Conservation (phyloP, 306 rosid genomes). For the Vigna mungo region DNA sequence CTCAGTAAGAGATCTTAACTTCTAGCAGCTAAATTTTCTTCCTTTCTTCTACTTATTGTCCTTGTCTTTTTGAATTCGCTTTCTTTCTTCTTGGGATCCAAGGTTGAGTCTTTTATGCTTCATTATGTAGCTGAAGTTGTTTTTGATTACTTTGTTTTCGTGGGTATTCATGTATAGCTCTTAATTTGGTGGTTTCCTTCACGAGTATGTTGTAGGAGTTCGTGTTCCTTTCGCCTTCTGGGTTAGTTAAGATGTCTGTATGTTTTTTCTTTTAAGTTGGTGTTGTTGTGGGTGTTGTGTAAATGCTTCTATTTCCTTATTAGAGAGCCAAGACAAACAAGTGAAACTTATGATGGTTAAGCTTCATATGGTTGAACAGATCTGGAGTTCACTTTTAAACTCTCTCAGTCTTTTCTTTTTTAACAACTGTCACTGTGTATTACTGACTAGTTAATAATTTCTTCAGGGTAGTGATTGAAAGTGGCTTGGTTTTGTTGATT, state of each 20-base stretch:
- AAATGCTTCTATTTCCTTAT: constrained; percentile 10
- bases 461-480: background rate
- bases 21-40: constrained; percentile 12
- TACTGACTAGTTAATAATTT: background rate
- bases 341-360: background rate
- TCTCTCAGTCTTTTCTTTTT: background rate
- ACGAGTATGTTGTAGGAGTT: constrained; percentile 15
- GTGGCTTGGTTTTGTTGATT: constrained; percentile 30
- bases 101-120: constrained; percentile 15
- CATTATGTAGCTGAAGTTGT: constrained; percentile 10
- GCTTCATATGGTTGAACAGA: constrained; percentile 31
- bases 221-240: background rate
- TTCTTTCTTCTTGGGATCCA: constrained; percentile 2
- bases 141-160: background rate
- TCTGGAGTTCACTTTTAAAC: constrained; percentile 33
- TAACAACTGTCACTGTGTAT: background rate
- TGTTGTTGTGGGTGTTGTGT: background rate
- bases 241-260: constrained; percentile 20
- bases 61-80: background rate
- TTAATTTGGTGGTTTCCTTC: constrained; percentile 24
- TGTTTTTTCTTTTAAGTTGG: background rate
- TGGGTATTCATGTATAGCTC: background rate
- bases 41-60: background rate
- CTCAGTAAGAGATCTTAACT: constrained; percentile 57
- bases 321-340: background rate